phyloP scores from a whole-genome alignment of 768 basidiomycete genomes.

The Cystofilobasidium macerans region DNA sequence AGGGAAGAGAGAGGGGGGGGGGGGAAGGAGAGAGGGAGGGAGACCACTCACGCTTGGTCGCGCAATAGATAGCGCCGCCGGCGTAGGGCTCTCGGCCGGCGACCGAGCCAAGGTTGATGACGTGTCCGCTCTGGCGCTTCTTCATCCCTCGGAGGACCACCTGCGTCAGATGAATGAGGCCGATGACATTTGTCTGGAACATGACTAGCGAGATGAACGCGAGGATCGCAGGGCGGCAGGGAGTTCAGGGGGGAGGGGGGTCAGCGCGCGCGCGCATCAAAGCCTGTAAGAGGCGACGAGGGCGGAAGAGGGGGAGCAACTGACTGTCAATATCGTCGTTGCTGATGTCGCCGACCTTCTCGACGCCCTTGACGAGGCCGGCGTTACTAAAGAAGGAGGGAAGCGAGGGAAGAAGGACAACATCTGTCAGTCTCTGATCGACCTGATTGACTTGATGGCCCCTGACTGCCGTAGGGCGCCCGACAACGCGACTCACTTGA shows the following conservation, averaged over 20 bases:
- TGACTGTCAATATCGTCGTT: constrained; percentile 15
- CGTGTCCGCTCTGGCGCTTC: constrained; percentile 60
- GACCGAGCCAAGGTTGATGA: constrained; percentile 92
- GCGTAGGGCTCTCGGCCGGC: constrained; percentile 79
- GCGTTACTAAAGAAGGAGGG: constrained; percentile 54
- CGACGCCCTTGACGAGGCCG: constrained; percentile 79
- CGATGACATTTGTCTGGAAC: constrained; percentile 52
- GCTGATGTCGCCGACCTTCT: constrained; percentile 56
- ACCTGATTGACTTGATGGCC: neutral
- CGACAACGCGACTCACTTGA: neutral
- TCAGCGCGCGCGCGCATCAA: constrained; percentile 38
- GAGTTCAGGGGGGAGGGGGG: neutral
- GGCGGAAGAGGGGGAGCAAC: neutral
- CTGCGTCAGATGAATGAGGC: constrained; percentile 37
- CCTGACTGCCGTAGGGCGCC: neutral
- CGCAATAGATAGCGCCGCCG: constrained; percentile 44
- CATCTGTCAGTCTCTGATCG: neutral
- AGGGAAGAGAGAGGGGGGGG: too few species aligned
- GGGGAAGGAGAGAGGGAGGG: neutral
- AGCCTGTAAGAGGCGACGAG: constrained; percentile 34
- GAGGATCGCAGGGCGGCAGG: too few species aligned
- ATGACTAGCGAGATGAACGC: constrained; percentile 64
- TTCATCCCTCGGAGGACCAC: constrained; percentile 49
- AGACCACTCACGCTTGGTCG: constrained; percentile 1
- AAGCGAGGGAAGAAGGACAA: neutral